Evolutionary conservation across 2,329 filamentous ascomycete genomes (phyloP).

Genomic region (Aspergillus ibericus): DNA sequence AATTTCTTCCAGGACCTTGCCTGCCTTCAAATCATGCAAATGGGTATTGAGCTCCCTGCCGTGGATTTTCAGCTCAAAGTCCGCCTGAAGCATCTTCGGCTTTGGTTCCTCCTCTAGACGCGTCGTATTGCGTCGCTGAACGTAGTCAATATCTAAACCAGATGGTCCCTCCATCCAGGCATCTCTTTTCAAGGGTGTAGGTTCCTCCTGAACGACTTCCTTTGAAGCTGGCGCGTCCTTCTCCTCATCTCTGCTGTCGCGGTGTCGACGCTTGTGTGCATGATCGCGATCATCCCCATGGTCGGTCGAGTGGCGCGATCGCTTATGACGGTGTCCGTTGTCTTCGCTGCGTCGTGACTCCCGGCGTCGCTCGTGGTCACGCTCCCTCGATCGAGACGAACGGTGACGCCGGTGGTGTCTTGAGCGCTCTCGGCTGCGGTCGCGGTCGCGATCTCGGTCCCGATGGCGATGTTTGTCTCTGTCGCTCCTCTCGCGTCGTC

Average conservation of each 20-base stretch:
- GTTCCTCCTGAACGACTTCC: constrained; percentile 43
- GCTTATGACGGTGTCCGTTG: constrained; percentile 64
- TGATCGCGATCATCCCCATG: constrained; percentile 52
- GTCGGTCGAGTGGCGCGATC: constrained; percentile 58
- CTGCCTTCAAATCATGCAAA: constrained; percentile 61
- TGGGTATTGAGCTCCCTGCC: constrained; percentile 78
- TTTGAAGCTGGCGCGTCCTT: constrained; percentile 36
- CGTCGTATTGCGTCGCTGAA: constrained; percentile 61
- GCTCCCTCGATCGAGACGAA: constrained; percentile 40
- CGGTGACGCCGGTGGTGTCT: constrained; percentile 34
- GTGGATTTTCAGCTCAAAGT: constrained; percentile 71
- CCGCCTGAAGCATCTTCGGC: constrained; percentile 49
- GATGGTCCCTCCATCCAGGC: constrained; percentile 94
- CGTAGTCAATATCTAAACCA: constrained; percentile 78
- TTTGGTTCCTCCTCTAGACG: constrained; percentile 47
- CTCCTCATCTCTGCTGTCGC: constrained; percentile 41
- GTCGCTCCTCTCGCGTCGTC: constrained; percentile 39
- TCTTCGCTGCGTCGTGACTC: constrained; percentile 49
- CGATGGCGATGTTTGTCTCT: constrained; percentile 34
- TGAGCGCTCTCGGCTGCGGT: constrained; percentile 45
- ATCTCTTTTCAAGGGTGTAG: constrained; percentile 64
- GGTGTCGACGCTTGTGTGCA: constrained; percentile 50
- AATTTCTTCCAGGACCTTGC: constrained; percentile 55
- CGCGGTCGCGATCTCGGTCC: constrained; percentile 30
- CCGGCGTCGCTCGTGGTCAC: constrained; percentile 35